These are phyloP conservation scores for Endotrypanum monterogeii DNA, from an alignment of 208 protist species.

Conservation along the genomic window DNA sequence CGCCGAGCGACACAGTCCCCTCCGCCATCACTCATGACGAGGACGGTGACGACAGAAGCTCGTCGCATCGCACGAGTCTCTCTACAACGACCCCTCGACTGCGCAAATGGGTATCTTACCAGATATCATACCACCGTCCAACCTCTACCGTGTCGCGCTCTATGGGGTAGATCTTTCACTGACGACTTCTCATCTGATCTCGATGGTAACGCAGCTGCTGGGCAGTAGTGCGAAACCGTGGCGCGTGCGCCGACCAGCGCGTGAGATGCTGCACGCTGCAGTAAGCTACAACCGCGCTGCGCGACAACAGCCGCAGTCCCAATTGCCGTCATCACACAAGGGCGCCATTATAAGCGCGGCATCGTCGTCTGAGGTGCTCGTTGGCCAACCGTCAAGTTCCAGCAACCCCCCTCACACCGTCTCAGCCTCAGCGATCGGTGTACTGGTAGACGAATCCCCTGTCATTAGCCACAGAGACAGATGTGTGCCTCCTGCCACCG, in stretches of 20 bases:
- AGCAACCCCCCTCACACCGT: background rate
- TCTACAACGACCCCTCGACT: conserved; percentile 26
- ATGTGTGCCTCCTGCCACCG: background rate
- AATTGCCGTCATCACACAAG: conserved; percentile 7
- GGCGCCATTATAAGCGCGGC: background rate
- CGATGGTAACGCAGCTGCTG: conserved; percentile 61
- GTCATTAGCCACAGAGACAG: background rate
- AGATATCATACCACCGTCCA: conserved; percentile 29
- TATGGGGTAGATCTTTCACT: conserved; percentile 73
- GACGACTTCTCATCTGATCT: conserved; percentile 46
- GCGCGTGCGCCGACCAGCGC: conserved; percentile 60
- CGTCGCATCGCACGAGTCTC: conserved; percentile 33
- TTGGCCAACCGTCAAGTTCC: background rate
- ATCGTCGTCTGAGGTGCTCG: background rate
- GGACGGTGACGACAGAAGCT: conserved; percentile 12
- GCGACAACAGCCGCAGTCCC: background rate
- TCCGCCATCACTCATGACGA: background rate
- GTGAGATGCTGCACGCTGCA: conserved; percentile 34
- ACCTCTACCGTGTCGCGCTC: conserved; percentile 46
- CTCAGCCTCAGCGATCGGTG: background rate
- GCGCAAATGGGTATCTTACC: conserved; percentile 26
- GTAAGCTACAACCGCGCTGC: conserved; percentile 1
- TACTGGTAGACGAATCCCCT: conserved; percentile 3
- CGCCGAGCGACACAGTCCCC: background rate
- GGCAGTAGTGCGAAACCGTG: conserved; percentile 36